Evolutionary conservation across 2,329 filamentous ascomycete species (phyloP).

Genomic region (Ophiostoma himal-ulmi): DNA sequence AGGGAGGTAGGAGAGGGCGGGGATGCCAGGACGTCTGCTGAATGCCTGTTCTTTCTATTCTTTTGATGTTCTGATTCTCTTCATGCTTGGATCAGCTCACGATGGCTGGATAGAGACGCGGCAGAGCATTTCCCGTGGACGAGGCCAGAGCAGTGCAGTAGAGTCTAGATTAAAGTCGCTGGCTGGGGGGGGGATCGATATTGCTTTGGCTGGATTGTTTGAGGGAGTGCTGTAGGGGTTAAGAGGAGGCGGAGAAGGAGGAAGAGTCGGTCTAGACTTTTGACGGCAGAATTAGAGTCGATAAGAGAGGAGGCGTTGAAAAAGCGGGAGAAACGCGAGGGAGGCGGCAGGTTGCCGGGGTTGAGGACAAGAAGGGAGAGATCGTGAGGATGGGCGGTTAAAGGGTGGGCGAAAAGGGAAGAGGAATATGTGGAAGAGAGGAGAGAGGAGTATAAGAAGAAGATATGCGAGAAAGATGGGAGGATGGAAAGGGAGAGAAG

Average conservation of each 20-base stretch:
- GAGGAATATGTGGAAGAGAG: background rate
- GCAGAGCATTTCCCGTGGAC: conserved; percentile 16
- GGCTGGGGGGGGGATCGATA: background rate
- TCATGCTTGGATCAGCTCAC: background rate
- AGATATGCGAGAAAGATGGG: background rate
- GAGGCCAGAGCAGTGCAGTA: background rate
- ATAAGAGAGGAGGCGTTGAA: background rate
- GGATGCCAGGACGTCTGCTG: background rate
- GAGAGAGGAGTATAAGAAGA: background rate
- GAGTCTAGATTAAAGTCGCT: background rate
- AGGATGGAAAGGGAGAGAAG: background rate
- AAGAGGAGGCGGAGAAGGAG: background rate
- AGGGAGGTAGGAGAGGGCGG: background rate
- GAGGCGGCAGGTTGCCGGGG: background rate
- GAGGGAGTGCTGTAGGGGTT: no score
- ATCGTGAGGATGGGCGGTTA: background rate
- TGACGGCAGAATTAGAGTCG: background rate
- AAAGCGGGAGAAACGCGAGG: background rate
- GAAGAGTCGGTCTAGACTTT: background rate
- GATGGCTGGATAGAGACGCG: conserved; percentile 19
- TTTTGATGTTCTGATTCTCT: background rate
- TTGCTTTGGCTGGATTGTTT: background rate
- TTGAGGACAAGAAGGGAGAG: conserved; percentile 5
- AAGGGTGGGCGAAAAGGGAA: background rate
- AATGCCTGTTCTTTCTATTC: background rate